Evolutionary conservation across 169 alveolate genomes (phyloP), one percentile per base, ranked within the genome.

Genomic region (Eimeria sp.): DNA sequence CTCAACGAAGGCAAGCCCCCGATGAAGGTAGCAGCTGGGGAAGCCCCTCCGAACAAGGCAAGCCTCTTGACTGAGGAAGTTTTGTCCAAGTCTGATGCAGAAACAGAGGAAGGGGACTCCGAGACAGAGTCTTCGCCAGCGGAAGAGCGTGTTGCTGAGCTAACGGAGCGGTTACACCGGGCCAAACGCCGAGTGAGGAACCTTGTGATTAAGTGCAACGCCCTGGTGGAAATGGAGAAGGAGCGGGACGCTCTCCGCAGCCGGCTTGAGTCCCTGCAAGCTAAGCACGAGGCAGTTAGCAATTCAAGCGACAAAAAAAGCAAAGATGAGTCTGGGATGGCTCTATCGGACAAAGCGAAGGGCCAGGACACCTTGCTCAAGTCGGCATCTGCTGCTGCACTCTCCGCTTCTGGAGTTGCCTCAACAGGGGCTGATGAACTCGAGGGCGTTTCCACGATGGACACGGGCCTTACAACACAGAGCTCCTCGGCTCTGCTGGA

Each of bases 111-210:
- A n/a, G 93, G 93, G 82, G 93, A 87, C 93, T 40, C 83, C n/a
- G 93, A 49, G 16, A 54, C 27, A 30, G 93, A 87, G 30, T 0
- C 64, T 4, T 58, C 66, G 40, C 46, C 93, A 46, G 93, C 78
- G 25, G 93, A 64, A 64, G 93, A 87, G 33, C 93, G 78, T 16
- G 62, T 87, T 52, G 93, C 83, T 49, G 66, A 52, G 46, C 82
- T 87, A 46, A 87, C 78, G 56, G 93, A 87, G 64, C 93, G 93
- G 46, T 64, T 87, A 43, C 66, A 62, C 16, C 78, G 83, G 56
- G 93, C 93, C 82, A 87, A 87, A 30, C 93, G 93, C 60, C 93
- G 93, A 43, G 80, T 87, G n/a, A 82, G 93, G 52, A 87, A 87
- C 80, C 93, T 87, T 16, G 93, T 87, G 46, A 37, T 87, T 8